A percentile compares a stretch with the other conserved stretches of the same genome.
Conservation (phyloP, 345 rosid genomes). For the Pugionium cornutum region DNA sequence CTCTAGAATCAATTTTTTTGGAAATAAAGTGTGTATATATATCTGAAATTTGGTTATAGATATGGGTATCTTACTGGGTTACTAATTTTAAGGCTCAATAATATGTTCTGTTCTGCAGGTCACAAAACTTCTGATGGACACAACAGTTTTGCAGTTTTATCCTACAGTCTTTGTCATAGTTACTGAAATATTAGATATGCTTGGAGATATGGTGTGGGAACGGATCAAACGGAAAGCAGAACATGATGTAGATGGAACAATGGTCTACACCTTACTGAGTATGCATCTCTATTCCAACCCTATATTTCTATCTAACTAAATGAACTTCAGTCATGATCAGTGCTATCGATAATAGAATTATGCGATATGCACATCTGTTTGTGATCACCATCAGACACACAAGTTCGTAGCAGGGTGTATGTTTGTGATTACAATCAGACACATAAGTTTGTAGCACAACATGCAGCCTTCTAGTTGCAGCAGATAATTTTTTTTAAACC, state of each 20-base stretch:
- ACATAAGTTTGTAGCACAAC: conserved; percentile 20
- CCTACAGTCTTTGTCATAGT: conserved; percentile 87
- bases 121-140: conserved; percentile 87
- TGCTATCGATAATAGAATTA: background rate
- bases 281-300: conserved; percentile 19
- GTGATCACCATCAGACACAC: conserved; percentile 11
- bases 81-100: background rate
- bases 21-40: background rate
- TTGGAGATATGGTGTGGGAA: conserved; percentile 93
- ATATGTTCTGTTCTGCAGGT: conserved; percentile 55
- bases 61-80: conserved; percentile 1
- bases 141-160: conserved; percentile 83
- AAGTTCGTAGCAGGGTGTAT: no score
- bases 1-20: background rate
- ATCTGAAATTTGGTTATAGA: background rate
- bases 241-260: conserved; percentile 61
- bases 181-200: conserved; percentile 80
- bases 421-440: background rate
- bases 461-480: conserved; percentile 26
- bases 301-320: conserved; percentile 8
- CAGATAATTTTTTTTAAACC: conserved; percentile 21
- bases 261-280: conserved; percentile 62
- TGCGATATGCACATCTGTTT: conserved; percentile 8
- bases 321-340: background rate
- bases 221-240: conserved; percentile 85